phyloP scores from a whole-genome alignment of 2,329 filamentous ascomycete species.

The Thielaviopsis punctulata region DNA sequence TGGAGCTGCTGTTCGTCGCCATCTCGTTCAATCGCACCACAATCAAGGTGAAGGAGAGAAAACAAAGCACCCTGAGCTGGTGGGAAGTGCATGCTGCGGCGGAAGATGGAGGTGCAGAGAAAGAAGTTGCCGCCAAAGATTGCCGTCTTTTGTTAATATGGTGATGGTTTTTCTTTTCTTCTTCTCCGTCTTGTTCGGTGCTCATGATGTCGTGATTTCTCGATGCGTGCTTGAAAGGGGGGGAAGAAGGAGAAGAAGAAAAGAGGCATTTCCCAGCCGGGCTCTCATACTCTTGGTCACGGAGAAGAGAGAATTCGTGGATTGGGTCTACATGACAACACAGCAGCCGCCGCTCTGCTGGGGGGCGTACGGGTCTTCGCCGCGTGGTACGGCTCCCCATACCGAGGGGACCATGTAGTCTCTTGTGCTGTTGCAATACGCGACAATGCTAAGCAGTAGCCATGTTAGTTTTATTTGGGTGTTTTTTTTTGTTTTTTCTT shows the following conservation, averaged over 20 bases:
- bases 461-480: background rate
- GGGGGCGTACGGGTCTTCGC: conserved; percentile 95
- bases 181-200: background rate
- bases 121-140: background rate
- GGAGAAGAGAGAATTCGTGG: background rate
- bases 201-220: background rate
- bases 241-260: no score
- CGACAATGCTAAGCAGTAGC: conserved; percentile 56
- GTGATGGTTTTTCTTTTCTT: no score
- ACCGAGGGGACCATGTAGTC: conserved; percentile 98
- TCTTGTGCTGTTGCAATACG: conserved; percentile 93
- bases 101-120: background rate
- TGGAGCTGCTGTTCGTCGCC: background rate
- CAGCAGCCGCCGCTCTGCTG: conserved; percentile 90
- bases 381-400: conserved; percentile 87
- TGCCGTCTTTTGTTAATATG: background rate
- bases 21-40: background rate
- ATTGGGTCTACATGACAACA: conserved; percentile 59
- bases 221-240: no score
- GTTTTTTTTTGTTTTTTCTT: background rate
- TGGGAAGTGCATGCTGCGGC: no score
- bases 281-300: no score
- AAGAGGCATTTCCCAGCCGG: background rate
- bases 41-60: background rate
- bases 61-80: no score